Evolutionary conservation across 2,329 filamentous ascomycete species (phyloP), one percentile per base, ranked within the genome.

Genomic region (Magnaporthiopsis rhizophila): DNA sequence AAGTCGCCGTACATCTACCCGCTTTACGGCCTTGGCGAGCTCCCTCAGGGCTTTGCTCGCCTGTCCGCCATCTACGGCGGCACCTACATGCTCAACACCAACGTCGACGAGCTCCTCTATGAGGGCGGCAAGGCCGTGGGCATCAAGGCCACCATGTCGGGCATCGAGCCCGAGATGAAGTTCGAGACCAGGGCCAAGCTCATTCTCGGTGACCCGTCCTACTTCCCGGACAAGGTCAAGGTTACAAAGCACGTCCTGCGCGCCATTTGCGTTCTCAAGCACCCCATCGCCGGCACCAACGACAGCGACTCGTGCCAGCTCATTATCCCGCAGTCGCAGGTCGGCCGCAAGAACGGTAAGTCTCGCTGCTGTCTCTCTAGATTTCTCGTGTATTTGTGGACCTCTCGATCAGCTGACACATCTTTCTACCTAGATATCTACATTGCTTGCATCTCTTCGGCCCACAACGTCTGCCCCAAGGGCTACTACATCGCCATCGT

Each of bases 1-100:
- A 98, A 97, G 80, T 98, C 93, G 15, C 96, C 95, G 59, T 99
- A 98, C 83, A 98, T 99, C 81, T 99, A 99, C 83, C 96, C 95
- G 61, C 88, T 98, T 38, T 99, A 99, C 80, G 95, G 95, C 67
- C 87, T 99, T 62, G 95, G 91, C 75, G 95, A 99, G 81, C 89
- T 99, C 65, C 96, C 95, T 50, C 95, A 99, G 80, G 94, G 94
- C 66, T 99, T 99, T 73, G 95, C 95, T 68, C 93, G 95, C 77
- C 86, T 99, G 64, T 97, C 93, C 57, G 95, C 95, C 76, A 98
- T 99, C 79, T 98, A 99, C 75, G 95, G 95, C 69, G 95, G 95
- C 71, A 99, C 95, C 62, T 99, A 99, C 81, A 99, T 99, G 93
- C 89, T 99, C 73, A 98, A 98, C 83, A 96, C 95, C 70, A 87